A percentile compares a stretch with the other conserved stretches of the same genome.
These are phyloP conservation scores for Podospora fimiseda DNA, from an alignment of 495 filamentous ascomycete species.

Conservation along the genomic window DNA sequence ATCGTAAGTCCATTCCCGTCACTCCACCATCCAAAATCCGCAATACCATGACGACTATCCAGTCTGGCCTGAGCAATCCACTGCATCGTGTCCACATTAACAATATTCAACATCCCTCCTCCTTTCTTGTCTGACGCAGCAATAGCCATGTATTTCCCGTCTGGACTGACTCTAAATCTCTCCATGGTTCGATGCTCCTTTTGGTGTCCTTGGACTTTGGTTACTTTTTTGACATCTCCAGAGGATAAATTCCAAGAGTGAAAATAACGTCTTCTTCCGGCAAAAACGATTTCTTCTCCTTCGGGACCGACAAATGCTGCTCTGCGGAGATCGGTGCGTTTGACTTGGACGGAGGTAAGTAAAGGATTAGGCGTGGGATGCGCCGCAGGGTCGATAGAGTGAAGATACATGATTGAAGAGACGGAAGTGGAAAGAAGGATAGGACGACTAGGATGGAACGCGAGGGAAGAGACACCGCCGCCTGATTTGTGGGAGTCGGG, in stretches of 20 bases:
- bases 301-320: conserved; percentile 63
- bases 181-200: conserved; percentile 88
- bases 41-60: conserved; percentile 73
- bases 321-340: conserved; percentile 69
- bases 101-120: conserved; percentile 79
- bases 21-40: conserved; percentile 87
- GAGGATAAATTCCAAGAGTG: conserved; percentile 86
- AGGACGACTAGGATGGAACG: conserved; percentile 82
- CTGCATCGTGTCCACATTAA: conserved; percentile 74
- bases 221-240: conserved; percentile 71
- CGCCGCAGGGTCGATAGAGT: conserved; percentile 74
- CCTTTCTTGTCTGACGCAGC: conserved; percentile 72
- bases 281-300: conserved; percentile 69
- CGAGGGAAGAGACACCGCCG: conserved; percentile 69
- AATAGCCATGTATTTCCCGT: conserved; percentile 76
- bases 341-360: conserved; percentile 81
- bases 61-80: conserved; percentile 82
- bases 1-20: conserved; percentile 71
- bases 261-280: conserved; percentile 83
- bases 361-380: conserved; percentile 72
- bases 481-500: conserved; percentile 47
- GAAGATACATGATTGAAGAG: conserved; percentile 75
- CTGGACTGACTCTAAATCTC: conserved; percentile 74
- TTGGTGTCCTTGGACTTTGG: conserved; percentile 71
- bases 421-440: conserved; percentile 83